These are phyloP conservation scores for Fallopia convolvulus DNA, from an alignment of 148 eudicot species.

Conservation along the genomic window DNA sequence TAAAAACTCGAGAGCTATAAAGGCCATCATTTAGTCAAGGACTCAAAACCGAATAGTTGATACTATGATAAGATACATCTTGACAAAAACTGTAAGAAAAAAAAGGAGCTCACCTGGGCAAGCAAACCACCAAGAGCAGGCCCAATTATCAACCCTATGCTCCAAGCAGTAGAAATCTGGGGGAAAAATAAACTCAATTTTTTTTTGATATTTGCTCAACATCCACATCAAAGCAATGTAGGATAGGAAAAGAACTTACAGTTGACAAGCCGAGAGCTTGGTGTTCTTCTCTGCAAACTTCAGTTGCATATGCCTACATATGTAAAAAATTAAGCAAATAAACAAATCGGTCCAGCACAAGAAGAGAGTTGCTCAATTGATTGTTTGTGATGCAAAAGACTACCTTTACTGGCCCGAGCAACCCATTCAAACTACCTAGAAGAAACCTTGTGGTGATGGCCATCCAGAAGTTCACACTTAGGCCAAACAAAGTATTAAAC, in stretches of 20 bases:
- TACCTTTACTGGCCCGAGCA: conserved; percentile 90
- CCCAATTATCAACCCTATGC: conserved; percentile 81
- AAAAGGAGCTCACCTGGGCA: conserved; percentile 55
- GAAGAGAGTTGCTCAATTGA: neutral
- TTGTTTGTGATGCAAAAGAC: neutral
- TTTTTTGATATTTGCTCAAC: neutral
- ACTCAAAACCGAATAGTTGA: neutral
- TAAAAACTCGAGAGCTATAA: neutral
- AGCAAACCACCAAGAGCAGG: conserved; percentile 91
- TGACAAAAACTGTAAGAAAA: neutral
- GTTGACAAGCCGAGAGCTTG: conserved; percentile 73
- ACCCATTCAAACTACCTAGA: conserved; percentile 71
- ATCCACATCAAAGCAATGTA: neutral
- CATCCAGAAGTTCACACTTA: conserved; percentile 86
- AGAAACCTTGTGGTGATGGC: conserved; percentile 76
- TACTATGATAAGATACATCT: neutral
- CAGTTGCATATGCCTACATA: conserved; percentile 76
- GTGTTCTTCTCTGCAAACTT: conserved; percentile 65
- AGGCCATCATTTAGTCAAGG: neutral
- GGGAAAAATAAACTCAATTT: neutral
- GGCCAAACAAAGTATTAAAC: conserved; percentile 86
- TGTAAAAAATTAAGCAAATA: neutral
- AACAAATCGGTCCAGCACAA: neutral
- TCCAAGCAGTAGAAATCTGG: conserved; percentile 80
- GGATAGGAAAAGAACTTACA: conserved; percentile 34